These are phyloP conservation scores for Leishmania major DNA, from an alignment of 208 protist species.

Conservation along the genomic window DNA sequence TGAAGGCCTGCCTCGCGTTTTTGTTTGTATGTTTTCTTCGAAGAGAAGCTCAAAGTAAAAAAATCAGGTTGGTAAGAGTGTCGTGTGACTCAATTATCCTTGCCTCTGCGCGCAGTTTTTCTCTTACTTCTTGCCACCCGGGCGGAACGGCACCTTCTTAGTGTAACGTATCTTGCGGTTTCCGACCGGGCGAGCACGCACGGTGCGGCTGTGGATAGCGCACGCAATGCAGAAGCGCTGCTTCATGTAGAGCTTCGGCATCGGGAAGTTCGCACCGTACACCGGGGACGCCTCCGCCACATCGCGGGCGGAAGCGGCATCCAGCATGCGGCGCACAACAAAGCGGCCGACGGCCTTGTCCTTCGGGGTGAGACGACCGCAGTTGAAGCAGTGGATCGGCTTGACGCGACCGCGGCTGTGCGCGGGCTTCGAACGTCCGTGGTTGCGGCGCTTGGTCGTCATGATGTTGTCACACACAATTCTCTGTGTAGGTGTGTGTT, in stretches of 20 bases:
- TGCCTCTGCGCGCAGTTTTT: not conserved
- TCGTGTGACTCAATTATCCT: constrained; percentile 18
- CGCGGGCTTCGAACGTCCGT: constrained; percentile 92
- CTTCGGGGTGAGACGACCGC: constrained; percentile 91
- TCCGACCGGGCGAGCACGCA: constrained; percentile 89
- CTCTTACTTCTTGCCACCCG: constrained; percentile 30
- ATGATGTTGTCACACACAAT: constrained; percentile 48
- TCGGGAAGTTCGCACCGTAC: constrained; percentile 91
- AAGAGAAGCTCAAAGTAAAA: constrained; percentile 16
- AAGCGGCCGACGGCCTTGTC: constrained; percentile 99
- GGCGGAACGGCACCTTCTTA: constrained; percentile 80
- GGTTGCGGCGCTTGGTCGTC: constrained; percentile 95
- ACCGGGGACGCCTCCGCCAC: constrained; percentile 95
- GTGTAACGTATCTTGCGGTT: constrained; percentile 89
- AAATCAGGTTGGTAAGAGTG: constrained; percentile 18
- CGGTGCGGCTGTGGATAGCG: constrained; percentile 98
- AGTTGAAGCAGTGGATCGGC: constrained; percentile 95
- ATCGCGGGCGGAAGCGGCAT: constrained; percentile 97
- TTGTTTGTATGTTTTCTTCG: constrained; percentile 1
- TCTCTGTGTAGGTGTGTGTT: constrained; percentile 7
- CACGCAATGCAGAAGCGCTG: constrained; percentile 99
- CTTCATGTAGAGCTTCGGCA: constrained; percentile 99
- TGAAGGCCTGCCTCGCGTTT: not conserved
- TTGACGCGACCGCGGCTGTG: constrained; percentile 90
- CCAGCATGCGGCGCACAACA: constrained; percentile 98